phyloP scores from a whole-genome alignment of 2,329 filamentous ascomycete species.

The Stagonosporopsis tanaceti region DNA sequence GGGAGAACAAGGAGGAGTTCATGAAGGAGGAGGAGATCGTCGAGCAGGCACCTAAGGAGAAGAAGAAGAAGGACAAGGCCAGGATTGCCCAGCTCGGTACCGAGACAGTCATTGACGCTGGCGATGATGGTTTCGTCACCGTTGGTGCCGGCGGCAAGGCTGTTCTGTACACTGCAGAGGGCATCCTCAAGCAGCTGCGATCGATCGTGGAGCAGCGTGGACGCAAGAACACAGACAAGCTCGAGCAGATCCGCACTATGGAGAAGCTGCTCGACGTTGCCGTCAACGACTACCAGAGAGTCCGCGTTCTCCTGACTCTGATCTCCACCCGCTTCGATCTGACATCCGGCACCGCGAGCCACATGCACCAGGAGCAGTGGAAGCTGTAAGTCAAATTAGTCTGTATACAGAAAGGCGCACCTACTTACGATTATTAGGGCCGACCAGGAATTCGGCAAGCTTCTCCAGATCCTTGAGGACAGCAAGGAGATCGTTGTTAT shows the following conservation, averaged over 20 bases:
- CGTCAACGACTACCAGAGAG: constrained; percentile 88
- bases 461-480: constrained; percentile 80
- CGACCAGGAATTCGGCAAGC: constrained; percentile 80
- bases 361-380: constrained; percentile 97
- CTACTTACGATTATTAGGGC: constrained; percentile 57
- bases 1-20: constrained; percentile 83
- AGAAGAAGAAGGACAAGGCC: constrained; percentile 50
- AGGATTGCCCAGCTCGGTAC: constrained; percentile 61
- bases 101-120: constrained; percentile 62
- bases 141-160: constrained; percentile 90
- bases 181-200: constrained; percentile 95
- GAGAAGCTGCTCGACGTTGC: constrained; percentile 94
- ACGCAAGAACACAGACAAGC: constrained; percentile 97
- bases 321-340: constrained; percentile 96
- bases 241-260: constrained; percentile 96
- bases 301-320: constrained; percentile 88
- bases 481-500: constrained; percentile 84
- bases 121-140: constrained; percentile 87
- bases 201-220: constrained; percentile 94
- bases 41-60: constrained; percentile 63
- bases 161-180: constrained; percentile 92
- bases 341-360: constrained; percentile 76
- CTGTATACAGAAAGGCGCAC: background rate
- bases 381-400: constrained; percentile 66
- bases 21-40: constrained; percentile 87